Conservation (phyloP, 805 yeast species). For the Nakazawaea siamensis region DNA sequence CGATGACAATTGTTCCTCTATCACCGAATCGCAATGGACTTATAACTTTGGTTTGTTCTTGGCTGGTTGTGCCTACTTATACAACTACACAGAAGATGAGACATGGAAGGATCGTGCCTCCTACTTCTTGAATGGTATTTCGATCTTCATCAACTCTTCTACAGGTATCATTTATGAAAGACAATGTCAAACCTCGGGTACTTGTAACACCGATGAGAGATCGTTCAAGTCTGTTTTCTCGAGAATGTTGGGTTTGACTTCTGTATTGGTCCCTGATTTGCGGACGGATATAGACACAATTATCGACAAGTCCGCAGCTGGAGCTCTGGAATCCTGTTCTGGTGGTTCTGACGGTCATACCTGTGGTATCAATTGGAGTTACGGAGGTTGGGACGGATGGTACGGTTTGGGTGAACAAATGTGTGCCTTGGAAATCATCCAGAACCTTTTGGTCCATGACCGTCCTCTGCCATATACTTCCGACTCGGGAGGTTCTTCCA, state of each 20-base stretch:
- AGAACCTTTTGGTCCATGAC: conserved; percentile 18
- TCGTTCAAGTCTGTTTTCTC: conserved; percentile 84
- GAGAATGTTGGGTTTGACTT: conserved; percentile 67
- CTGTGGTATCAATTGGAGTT: conserved; percentile 35
- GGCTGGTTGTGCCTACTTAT: conserved; percentile 75
- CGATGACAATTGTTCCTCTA: conserved; percentile 49
- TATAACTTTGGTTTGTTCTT: conserved; percentile 78
- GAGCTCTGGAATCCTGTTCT: conserved; percentile 34
- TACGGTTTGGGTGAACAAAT: conserved; percentile 39
- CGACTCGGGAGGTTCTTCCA: conserved; percentile 7
- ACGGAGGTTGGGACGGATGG: conserved; percentile 25
- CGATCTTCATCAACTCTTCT: conserved; percentile 44
- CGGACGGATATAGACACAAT: conserved; percentile 21
- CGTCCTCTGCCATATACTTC: conserved; percentile 25
- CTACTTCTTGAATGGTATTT: conserved; percentile 45
- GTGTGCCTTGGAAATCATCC: conserved; percentile 31
- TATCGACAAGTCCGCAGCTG: conserved; percentile 23
- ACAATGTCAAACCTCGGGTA: conserved; percentile 60
- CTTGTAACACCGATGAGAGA: conserved; percentile 82
- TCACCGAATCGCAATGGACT: conserved; percentile 67
- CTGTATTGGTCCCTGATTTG: conserved; percentile 58
- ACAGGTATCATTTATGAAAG: conserved; percentile 61
- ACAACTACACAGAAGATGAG: conserved; percentile 58
- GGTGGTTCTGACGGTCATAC: conserved; percentile 36
- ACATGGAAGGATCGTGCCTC: conserved; percentile 60